These are phyloP conservation scores for Pyrenochaeta sp. DNA, from an alignment of 2,329 filamentous ascomycete genomes.

Conservation along the genomic window DNA sequence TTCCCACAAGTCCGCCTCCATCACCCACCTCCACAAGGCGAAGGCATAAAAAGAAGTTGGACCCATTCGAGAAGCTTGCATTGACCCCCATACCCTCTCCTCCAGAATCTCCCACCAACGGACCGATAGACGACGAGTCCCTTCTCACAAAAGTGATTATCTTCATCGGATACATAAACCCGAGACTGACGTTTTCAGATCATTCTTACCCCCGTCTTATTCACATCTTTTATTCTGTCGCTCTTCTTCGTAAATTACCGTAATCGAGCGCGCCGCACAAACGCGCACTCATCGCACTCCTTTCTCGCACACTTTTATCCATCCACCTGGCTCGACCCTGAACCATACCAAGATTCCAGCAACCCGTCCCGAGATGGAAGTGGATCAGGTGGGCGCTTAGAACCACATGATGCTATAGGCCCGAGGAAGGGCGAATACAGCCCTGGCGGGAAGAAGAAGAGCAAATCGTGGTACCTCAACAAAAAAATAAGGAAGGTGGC, in stretches of 20 bases:
- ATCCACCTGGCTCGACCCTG: slow-evolving; percentile 45
- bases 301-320: slow-evolving; percentile 33
- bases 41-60: slow-evolving; percentile 34
- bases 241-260: slow-evolving; percentile 69
- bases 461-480: slow-evolving; percentile 47
- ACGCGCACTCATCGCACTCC: slow-evolving; percentile 31
- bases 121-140: slow-evolving; percentile 25
- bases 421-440: slow-evolving; percentile 12
- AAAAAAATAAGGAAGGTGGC: slow-evolving; percentile 65
- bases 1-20: slow-evolving; percentile 39
- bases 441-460: slow-evolving; percentile 26
- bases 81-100: slow-evolving; percentile 31
- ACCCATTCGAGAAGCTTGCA: slow-evolving; percentile 44
- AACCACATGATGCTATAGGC: slow-evolving; percentile 28
- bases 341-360: slow-evolving; percentile 54
- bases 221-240: slow-evolving; percentile 71
- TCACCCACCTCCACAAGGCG: slow-evolving; percentile 32
- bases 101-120: slow-evolving; percentile 28
- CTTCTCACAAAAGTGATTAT: slow-evolving; percentile 35
- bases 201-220: slow-evolving; percentile 69
- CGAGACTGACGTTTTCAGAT: slow-evolving; percentile 33
- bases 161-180: background rate
- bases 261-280: slow-evolving; percentile 61
- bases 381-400: slow-evolving; percentile 25
- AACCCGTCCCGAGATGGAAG: slow-evolving; percentile 36